Evolutionary conservation across 192 early-diverging fungal species (phyloP), one percentile per base, ranked within the genome.

Genomic region (Coemansia sp.): DNA sequence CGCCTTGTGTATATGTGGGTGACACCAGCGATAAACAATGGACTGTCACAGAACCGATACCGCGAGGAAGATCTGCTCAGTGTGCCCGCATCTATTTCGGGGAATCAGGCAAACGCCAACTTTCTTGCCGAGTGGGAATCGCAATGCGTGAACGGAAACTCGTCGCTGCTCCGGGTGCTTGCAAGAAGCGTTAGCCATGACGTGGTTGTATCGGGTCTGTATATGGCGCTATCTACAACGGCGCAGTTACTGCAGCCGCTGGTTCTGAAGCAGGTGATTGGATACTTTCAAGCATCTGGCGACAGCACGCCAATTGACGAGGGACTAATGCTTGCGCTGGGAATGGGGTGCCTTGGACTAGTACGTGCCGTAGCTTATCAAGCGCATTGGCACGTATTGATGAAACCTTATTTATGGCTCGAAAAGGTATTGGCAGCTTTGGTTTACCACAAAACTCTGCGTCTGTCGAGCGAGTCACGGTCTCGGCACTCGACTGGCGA

Each of bases 1-100:
- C 58, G 70, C 12, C 53, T 92, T 0, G 84, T 87, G 5, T 97
- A 93, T 73, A 74, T 85, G 55, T 97, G 95, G 95, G 88, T 96
- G 80, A 88, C 88, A 43, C 83, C 86, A 1, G 70, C 95, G n/a
- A 91, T 97, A 83, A 84, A 86, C 43, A 75, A 88, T 11, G 93
- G 92, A n/a, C 86, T 84, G 47, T 49, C 70, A 15, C 90, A 90
- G 60, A 87, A 84, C 25, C 76, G 90, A 41, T 62, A 62, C 22
- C 47, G 24, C n/a, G 47, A 62, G 11, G 63, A 61, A n/a, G 49
- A 59, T 4, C 11, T 62, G 53, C 56, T 66, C n/a, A 14, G 25
- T 8, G 38, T 72, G 39, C 70, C 70, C 2, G n/a, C 11, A 4
- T 5, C 17, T 21, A 21, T 66, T n/a, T 29, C 63, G 3, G 62